Evolutionary conservation across 179 eudicot genomes (phyloP), one percentile per base, ranked within the genome.

Genomic region (Monotropa hypopitys): DNA sequence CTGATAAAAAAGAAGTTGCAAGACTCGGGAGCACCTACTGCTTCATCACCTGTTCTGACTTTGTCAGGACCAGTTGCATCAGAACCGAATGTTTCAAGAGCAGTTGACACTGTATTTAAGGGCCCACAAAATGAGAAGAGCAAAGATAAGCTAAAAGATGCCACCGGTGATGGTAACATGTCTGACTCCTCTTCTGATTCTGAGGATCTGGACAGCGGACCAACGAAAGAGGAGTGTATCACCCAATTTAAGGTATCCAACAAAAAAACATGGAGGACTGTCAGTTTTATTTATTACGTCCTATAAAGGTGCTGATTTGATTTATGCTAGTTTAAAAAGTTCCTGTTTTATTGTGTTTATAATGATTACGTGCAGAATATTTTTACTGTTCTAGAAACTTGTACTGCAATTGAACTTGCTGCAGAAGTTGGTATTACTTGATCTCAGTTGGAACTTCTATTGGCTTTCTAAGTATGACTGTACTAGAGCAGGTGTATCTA

Each of bases 181-280:
- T 96, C 99, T 42, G 95, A 96, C 78, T 88, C 86, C 67, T 94
- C 99, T 40, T 91, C 98, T 28, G 99, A 94, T 81, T 96, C 99
- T 16, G 99, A 96, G 76, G 98, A 94, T 80, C 91, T 82, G 76
- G 97, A 89, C 50, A 85, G 83, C 70, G 90, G 93, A 78, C 99
- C 98, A 61, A 87, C 96, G 66, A 96, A 88, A 85, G 97, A 90
- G 87, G 94, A 93, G 76, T 85, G 88, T 59, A 80, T 88, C 50
- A 84, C 83, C 81, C 98, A 96, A 75, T 96, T 96, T 83, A 94
- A 89, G 98, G 99, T 96, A 80, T 54, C 32, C 67, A 59, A 56
- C 42, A 18, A 5, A 7, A 26, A 32, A 72, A 72, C n/a, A 6
- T 47, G 61, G n/a, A 35, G 67, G 47, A 38, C 5, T 9, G 8